Evolutionary conservation across 1,284 basidiomycete genomes (phyloP).

Genomic region (Ceratobasidium sp.): DNA sequence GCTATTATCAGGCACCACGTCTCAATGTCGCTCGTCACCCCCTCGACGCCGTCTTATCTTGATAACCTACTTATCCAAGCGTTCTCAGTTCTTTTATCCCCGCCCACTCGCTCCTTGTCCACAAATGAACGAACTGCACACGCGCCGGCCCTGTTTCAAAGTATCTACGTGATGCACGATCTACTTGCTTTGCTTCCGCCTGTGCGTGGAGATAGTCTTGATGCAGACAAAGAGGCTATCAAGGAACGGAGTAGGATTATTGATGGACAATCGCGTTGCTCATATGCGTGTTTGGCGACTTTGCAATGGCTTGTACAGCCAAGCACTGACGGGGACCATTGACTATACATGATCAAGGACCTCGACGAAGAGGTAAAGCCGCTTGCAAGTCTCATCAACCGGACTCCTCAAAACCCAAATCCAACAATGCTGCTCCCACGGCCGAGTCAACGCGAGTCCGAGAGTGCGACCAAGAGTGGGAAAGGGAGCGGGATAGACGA

Average conservation of each 20-base stretch:
- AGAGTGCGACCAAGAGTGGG: conserved; percentile 49
- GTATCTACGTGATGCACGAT: conserved; percentile 62
- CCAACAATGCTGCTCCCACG: conserved; percentile 13
- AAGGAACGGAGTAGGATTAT: conserved; percentile 48
- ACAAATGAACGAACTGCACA: conserved; percentile 54
- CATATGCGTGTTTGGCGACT: conserved; percentile 76
- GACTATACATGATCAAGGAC: conserved; percentile 75
- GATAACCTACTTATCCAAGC: conserved; percentile 58
- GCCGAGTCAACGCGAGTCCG: conserved; percentile 45
- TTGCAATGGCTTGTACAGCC: conserved; percentile 92
- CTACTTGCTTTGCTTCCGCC: conserved; percentile 59
- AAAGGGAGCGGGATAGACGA: conserved; percentile 46
- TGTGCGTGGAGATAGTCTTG: conserved; percentile 46
- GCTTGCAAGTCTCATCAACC: conserved; percentile 57
- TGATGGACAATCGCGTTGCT: conserved; percentile 60
- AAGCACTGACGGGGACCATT: conserved; percentile 91
- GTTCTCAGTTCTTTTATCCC: conserved; percentile 61
- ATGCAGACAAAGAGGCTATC: conserved; percentile 51
- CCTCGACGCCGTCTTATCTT: conserved; percentile 23
- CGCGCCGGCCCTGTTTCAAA: conserved; percentile 59
- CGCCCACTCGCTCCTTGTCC: conserved; percentile 56
- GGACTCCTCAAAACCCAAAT: conserved; percentile 16
- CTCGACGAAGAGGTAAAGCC: conserved; percentile 58
- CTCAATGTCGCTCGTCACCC: conserved; percentile 33
- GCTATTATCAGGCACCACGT: conserved; percentile 30